These are phyloP conservation scores for Polygonum aviculare DNA, from an alignment of 148 eudicot species.

Conservation along the genomic window DNA sequence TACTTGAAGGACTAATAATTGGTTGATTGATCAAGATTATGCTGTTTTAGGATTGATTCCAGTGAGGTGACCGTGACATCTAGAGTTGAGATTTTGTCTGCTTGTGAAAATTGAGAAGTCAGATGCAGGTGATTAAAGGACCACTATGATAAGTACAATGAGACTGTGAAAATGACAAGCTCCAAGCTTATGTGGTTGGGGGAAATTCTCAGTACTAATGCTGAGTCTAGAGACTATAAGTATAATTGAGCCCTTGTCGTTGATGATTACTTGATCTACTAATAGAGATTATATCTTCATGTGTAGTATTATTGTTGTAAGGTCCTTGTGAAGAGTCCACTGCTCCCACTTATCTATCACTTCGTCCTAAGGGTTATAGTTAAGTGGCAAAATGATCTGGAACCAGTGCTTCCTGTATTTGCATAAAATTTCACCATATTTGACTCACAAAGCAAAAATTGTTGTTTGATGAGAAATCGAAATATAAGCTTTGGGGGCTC, in stretches of 20 bases:
- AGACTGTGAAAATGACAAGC: not conserved
- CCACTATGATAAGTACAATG: not conserved
- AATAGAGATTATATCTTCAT: not conserved
- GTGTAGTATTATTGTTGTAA: not conserved
- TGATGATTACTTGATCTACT: not conserved
- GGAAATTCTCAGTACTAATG: not conserved
- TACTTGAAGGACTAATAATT: not conserved
- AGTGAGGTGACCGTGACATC: not conserved
- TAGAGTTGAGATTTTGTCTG: not conserved
- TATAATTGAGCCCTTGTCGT: not conserved
- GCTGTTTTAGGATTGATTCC: not conserved
- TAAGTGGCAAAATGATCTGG: not conserved
- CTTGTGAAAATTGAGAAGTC: not conserved
- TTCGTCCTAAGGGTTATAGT: not conserved
- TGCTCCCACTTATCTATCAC: not conserved
- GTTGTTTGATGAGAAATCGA: not conserved
- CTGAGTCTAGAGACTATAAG: not conserved
- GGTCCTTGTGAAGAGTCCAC: not conserved
- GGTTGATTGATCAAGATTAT: not conserved
- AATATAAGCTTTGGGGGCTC: not conserved
- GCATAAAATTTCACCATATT: not conserved
- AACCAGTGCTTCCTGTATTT: not conserved
- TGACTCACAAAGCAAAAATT: not conserved
- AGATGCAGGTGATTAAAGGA: not conserved
- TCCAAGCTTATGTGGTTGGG: not conserved